Evolutionary conservation across 2,329 filamentous ascomycete species (phyloP).

Genomic region (Sporothrix pallida): DNA sequence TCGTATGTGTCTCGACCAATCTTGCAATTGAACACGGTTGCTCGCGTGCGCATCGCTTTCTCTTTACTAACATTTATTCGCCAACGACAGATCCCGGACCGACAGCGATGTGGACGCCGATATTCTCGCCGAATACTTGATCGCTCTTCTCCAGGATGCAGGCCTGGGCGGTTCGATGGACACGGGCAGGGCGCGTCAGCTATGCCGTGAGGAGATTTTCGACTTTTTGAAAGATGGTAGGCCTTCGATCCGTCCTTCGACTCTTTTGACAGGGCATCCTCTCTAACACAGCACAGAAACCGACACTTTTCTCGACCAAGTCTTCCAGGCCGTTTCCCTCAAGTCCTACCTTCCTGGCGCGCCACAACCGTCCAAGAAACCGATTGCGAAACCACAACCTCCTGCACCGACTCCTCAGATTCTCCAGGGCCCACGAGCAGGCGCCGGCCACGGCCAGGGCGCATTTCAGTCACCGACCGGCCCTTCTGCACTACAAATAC

Average conservation of each 20-base stretch:
- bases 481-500: too few species aligned
- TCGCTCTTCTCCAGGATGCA: constrained; percentile 75
- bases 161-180: constrained; percentile 66
- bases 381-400: constrained; percentile 28
- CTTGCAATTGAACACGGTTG: too few species aligned
- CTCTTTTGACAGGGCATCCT: too few species aligned
- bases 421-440: background rate
- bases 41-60: constrained; percentile 1
- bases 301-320: constrained; percentile 69
- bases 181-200: constrained; percentile 38
- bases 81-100: constrained; percentile 68
- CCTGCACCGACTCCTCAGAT: constrained; percentile 35
- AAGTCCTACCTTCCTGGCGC: constrained; percentile 66
- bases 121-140: constrained; percentile 83
- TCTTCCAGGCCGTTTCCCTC: constrained; percentile 69
- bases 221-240: constrained; percentile 75
- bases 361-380: constrained; percentile 41
- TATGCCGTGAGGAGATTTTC: constrained; percentile 73
- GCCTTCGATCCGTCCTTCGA: constrained; percentile 21
- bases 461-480: background rate
- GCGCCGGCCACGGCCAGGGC: background rate
- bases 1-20: constrained; percentile 58
- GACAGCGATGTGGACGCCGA: constrained; percentile 82
- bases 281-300: constrained; percentile 52
- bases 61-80: constrained; percentile 4